A percentile compares a stretch with the other conserved stretches of the same genome.
phyloP scores from a whole-genome alignment of 2,329 filamentous ascomycete genomes.

The Fusarium globosum region DNA sequence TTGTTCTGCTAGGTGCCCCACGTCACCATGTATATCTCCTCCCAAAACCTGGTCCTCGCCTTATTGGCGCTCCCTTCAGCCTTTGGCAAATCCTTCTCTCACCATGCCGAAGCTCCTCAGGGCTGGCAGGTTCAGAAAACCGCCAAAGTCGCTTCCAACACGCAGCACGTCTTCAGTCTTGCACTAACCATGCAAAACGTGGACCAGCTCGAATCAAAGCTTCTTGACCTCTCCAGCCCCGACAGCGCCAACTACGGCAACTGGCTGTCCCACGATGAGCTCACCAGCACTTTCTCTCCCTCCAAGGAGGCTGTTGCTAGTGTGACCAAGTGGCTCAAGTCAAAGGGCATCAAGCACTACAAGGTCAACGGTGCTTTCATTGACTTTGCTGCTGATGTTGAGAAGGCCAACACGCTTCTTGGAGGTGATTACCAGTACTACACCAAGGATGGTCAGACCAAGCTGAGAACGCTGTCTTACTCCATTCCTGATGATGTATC shows the following conservation, averaged over 20 bases:
- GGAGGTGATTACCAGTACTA: constrained; percentile 27
- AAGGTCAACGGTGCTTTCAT: constrained; percentile 27
- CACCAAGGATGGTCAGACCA: constrained; percentile 20
- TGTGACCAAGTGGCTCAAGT: constrained; percentile 30
- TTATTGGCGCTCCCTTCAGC: constrained; percentile 7
- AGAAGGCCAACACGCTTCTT: constrained; percentile 7
- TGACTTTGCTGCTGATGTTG: constrained; percentile 27
- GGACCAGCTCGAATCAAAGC: constrained; percentile 27
- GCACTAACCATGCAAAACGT: constrained; percentile 29
- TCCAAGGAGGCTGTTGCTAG: constrained; percentile 14
- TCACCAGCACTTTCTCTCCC: not conserved
- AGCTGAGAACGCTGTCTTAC: constrained; percentile 29
- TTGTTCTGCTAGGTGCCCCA: not conserved
- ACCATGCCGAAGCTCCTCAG: constrained; percentile 1
- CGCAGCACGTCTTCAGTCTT: constrained; percentile 29
- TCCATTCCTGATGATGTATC: constrained; percentile 17
- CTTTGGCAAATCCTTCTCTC: constrained; percentile 18
- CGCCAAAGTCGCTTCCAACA: not conserved
- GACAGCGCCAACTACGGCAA: constrained; percentile 27
- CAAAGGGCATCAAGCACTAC: constrained; percentile 28
- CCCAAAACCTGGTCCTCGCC: constrained; percentile 7
- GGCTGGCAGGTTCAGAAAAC: constrained; percentile 16
- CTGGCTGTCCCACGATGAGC: constrained; percentile 23
- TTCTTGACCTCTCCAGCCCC: constrained; percentile 28
- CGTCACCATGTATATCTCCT: constrained; percentile 19